Evolutionary conservation across 1,139 yeast species (phyloP), one percentile per base, ranked within the genome.

Genomic region (Zygosaccharomyces pseudobailii): DNA sequence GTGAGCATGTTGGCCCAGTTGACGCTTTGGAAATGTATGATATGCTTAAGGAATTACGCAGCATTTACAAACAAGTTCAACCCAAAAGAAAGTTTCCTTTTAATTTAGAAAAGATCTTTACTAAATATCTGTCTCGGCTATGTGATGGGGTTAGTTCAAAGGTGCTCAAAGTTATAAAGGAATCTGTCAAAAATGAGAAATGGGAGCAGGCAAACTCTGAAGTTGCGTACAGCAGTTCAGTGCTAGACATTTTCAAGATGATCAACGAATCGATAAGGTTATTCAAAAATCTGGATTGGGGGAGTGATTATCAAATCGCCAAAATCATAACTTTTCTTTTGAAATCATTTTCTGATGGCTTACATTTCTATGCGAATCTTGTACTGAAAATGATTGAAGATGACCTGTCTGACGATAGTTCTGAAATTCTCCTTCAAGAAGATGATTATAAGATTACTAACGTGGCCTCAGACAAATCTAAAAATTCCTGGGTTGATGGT

Each of bases 21-120:
- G 89, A 84, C 57, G 80, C 87, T 13, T 63, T 82, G 30, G 81
- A 79, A 36, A 72, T 82, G 3, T 87, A 85, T 61, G 71, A 72
- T 38, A 72, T 77, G 9, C 67, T 86, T 9, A 68, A 70, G 32
- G 84, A 82, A 55, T 69, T 86, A 22, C 70, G 87, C 46, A 73
- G 71, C 45, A 73, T 84, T 8, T 76, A 73, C 53, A 56, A 56
- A 3, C 88, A 83, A 59, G 82, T 82, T 0, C 59, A 73, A 42
- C 64, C 58, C 48, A 53, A 39, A 55, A 62, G 32, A 36, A 61
- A 57, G 2, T 82, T 83, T 57, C 71, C 75, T 4, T 78, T 84
- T 50, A 72, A 81, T 49, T 63, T 83, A 41, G 95, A 87, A 58
- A 65, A 65, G 10, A 72, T 77, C 46, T 82, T 87, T 58, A 79